phyloP scores from a whole-genome alignment of 768 basidiomycete species.

The Podaxis rugospora region DNA sequence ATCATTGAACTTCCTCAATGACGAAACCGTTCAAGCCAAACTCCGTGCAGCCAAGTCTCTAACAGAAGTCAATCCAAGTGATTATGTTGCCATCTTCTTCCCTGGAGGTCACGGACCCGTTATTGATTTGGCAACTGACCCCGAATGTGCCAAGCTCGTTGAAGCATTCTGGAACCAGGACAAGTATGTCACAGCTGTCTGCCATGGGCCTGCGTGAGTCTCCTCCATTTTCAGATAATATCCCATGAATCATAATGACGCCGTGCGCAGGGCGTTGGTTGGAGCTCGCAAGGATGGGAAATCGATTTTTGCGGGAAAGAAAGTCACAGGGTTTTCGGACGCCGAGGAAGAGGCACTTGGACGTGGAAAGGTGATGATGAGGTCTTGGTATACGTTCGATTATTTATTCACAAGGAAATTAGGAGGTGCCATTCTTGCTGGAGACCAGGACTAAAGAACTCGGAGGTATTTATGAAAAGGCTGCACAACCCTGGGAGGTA shows the following conservation, averaged over 20 bases:
- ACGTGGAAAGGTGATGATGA: constrained; percentile 36
- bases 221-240: neutral
- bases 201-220: constrained; percentile 73
- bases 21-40: constrained; percentile 47
- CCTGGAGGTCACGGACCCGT: constrained; percentile 79
- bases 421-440: constrained; percentile 68
- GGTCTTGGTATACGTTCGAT: neutral
- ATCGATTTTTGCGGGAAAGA: constrained; percentile 59
- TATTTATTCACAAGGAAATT: neutral
- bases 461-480: constrained; percentile 65
- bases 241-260: neutral
- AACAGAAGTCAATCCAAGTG: constrained; percentile 47
- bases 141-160: constrained; percentile 51
- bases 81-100: constrained; percentile 76
- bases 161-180: constrained; percentile 60
- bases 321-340: constrained; percentile 68
- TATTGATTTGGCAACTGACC: constrained; percentile 61
- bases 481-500: constrained; percentile 50
- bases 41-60: constrained; percentile 56
- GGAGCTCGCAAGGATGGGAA: constrained; percentile 49
- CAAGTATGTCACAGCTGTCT: constrained; percentile 69
- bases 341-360: constrained; percentile 52
- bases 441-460: constrained; percentile 60
- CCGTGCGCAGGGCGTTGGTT: constrained; percentile 46
- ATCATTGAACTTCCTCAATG: constrained; percentile 52